Evolutionary conservation across 2,329 filamentous ascomycete genomes (phyloP).

Genomic region (Zymoseptoria pseudotritici): DNA sequence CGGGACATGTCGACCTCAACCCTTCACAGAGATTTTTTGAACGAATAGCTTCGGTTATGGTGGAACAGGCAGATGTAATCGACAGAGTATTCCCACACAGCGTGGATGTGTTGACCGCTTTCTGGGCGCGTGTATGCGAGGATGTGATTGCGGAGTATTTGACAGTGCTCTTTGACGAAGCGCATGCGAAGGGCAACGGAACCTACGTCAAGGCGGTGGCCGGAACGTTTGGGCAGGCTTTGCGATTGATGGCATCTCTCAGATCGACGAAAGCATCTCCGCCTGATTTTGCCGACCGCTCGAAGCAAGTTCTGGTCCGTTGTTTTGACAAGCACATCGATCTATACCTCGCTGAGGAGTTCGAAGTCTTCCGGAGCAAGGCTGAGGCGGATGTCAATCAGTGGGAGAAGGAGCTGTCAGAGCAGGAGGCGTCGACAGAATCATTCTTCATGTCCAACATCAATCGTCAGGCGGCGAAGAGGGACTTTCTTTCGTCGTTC

Average conservation of each 20-base stretch:
- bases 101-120: constrained; percentile 63
- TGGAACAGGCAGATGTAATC: constrained; percentile 75
- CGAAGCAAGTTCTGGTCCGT: constrained; percentile 59
- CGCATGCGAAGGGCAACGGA: constrained; percentile 65
- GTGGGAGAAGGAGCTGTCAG: constrained; percentile 88
- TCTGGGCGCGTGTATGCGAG: constrained; percentile 75
- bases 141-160: constrained; percentile 80
- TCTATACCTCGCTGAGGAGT: constrained; percentile 82
- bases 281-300: constrained; percentile 55
- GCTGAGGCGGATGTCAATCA: constrained; percentile 69
- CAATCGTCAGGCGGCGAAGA: constrained; percentile 89
- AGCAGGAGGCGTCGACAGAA: constrained; percentile 84
- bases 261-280: constrained; percentile 57
- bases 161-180: constrained; percentile 77
- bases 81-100: constrained; percentile 71
- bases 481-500: constrained; percentile 92
- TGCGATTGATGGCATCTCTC: constrained; percentile 68
- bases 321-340: constrained; percentile 93
- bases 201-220: constrained; percentile 81
- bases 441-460: constrained; percentile 95
- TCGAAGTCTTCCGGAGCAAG: constrained; percentile 72
- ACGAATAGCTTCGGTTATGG: constrained; percentile 63
- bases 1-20: constrained; percentile 65
- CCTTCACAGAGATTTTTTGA: constrained; percentile 79
- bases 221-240: constrained; percentile 77